A percentile compares a stretch with the other conserved stretches of the same genome.
These are phyloP conservation scores for Neurospora hispaniola DNA, from an alignment of 495 filamentous ascomycete genomes.

Conservation along the genomic window DNA sequence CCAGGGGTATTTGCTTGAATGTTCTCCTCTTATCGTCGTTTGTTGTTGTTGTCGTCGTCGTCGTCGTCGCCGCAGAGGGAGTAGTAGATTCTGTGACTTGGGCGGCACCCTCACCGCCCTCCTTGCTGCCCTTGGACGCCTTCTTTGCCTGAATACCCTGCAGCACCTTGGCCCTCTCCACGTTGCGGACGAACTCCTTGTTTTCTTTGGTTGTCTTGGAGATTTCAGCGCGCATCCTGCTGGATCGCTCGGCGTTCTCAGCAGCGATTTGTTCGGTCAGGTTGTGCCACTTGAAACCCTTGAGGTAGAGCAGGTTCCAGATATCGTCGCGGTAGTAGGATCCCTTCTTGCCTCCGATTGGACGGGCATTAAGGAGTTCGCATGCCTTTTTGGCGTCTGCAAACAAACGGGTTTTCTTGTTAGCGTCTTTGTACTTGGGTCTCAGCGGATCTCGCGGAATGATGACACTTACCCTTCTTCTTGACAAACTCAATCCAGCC, in stretches of 20 bases:
- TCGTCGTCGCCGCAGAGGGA: neutral
- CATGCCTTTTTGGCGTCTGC: conserved; percentile 66
- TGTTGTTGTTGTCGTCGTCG: neutral
- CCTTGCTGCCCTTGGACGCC: conserved; percentile 45
- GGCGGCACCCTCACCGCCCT: conserved; percentile 15
- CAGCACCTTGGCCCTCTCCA: conserved; percentile 64
- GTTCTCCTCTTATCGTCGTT: conserved; percentile 36
- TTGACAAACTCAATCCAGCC: conserved; percentile 85
- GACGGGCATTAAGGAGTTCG: conserved; percentile 75
- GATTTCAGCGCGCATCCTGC: conserved; percentile 72
- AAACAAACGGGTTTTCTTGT: conserved; percentile 29
- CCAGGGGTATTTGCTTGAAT: conserved; percentile 62
- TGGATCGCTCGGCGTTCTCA: conserved; percentile 75
- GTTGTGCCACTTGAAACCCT: conserved; percentile 69
- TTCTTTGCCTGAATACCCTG: conserved; percentile 58
- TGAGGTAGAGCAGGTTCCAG: conserved; percentile 69
- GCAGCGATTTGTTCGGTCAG: conserved; percentile 53
- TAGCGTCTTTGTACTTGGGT: conserved; percentile 18
- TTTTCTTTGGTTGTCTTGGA: conserved; percentile 68
- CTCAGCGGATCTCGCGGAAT: neutral
- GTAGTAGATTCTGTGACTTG: conserved; percentile 11
- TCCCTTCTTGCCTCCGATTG: conserved; percentile 78
- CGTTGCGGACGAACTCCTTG: conserved; percentile 67
- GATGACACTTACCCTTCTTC: conserved; percentile 10
- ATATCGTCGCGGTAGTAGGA: conserved; percentile 88